Percentiles rank a stretch among this genome's conserved stretches.
Conservation (phyloP, 768 basidiomycete genomes). For the Pleurotus platypus region DNA sequence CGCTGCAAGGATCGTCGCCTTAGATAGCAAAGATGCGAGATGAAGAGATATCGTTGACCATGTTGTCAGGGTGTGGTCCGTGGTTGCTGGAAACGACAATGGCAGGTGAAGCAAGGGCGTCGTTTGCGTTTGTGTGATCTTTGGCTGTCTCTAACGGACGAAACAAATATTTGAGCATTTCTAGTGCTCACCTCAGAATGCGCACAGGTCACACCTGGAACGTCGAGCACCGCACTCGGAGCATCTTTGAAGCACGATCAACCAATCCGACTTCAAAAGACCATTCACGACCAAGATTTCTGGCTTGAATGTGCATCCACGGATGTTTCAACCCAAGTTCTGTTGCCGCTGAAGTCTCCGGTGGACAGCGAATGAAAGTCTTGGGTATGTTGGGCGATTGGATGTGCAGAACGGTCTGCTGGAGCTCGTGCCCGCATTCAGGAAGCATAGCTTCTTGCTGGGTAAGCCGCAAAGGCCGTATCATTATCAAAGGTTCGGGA, state of each 20-base stretch:
- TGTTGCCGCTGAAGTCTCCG: constrained; percentile 14
- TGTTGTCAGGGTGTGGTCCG: constrained; percentile 57
- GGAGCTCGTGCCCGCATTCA: constrained; percentile 31
- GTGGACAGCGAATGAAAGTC: constrained; percentile 67
- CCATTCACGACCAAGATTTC: constrained; percentile 66
- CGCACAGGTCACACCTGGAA: constrained; percentile 60
- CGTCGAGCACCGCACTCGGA: constrained; percentile 67
- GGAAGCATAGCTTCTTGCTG: constrained; percentile 17
- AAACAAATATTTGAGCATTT: neutral
- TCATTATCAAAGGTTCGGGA: constrained; percentile 38
- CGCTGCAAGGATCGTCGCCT: constrained; percentile 52
- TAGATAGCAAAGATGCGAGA: constrained; percentile 54
- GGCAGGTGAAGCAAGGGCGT: constrained; percentile 68
- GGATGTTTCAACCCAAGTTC: constrained; percentile 61
- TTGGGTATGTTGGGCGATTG: constrained; percentile 71
- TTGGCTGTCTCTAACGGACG: constrained; percentile 47
- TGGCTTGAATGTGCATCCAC: constrained; percentile 76
- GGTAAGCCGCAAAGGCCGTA: constrained; percentile 31
- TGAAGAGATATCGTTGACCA: constrained; percentile 68
- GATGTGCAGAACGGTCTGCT: constrained; percentile 73
- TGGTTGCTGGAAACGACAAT: constrained; percentile 54
- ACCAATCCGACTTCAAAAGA: constrained; percentile 73
- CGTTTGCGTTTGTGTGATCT: constrained; percentile 35
- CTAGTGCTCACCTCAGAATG: neutral
- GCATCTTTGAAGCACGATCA: constrained; percentile 56